Conservation (phyloP, 345 rosid genomes). For the Isatis tinctoria region DNA sequence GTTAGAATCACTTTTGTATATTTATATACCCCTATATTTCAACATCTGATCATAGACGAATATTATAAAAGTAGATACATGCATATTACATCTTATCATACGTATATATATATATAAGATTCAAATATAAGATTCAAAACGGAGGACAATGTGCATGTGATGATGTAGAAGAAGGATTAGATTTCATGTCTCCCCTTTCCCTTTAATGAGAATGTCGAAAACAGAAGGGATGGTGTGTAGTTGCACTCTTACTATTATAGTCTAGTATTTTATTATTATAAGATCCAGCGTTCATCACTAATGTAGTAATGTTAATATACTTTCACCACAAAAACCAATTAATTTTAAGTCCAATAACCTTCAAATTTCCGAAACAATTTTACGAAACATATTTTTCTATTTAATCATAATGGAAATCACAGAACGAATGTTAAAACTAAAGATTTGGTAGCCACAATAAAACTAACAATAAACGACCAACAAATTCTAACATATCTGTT, state of each 20-base stretch:
- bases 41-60: not conserved
- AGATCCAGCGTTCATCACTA: not conserved
- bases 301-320: not conserved
- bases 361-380: constrained; percentile 3
- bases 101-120: too few relatives aligned
- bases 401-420: not conserved
- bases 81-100: not conserved
- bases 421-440: not conserved
- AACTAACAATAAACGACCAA: not conserved
- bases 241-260: constrained; percentile 15
- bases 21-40: not conserved
- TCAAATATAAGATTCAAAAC: too few relatives aligned
- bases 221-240: constrained; percentile 31
- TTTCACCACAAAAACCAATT: not conserved
- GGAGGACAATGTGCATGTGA: constrained; percentile 52
- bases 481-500: not conserved
- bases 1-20: constrained; percentile 17
- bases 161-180: constrained; percentile 45
- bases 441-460: not conserved
- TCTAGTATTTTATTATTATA: not conserved
- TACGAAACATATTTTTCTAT: not conserved
- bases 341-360: constrained; percentile 6
- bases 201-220: constrained; percentile 29
- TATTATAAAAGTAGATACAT: not conserved
- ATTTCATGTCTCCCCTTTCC: constrained; percentile 49